Evolutionary conservation across 352 stramenopile species (phyloP).

Genomic region (Phytophthora agathidicida): DNA sequence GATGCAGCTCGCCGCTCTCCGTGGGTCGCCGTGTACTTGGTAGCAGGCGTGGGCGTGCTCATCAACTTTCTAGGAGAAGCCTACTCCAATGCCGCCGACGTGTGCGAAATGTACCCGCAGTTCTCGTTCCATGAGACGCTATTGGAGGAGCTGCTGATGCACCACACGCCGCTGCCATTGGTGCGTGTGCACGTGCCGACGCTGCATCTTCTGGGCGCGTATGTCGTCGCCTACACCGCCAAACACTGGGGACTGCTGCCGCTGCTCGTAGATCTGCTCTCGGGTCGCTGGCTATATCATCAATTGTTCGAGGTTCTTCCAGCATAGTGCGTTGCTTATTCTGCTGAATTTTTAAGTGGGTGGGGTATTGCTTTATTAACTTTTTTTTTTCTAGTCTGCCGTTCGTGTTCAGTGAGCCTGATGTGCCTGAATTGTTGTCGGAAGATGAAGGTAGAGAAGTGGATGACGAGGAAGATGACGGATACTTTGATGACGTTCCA

Average conservation of each 20-base stretch:
- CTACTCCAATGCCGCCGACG: conserved; percentile 40
- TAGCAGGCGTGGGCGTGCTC: conserved; percentile 44
- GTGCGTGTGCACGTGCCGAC: conserved; percentile 47
- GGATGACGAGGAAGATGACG: conserved; percentile 29
- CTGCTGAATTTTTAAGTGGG: conserved; percentile 1
- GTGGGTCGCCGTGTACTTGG: conserved; percentile 55
- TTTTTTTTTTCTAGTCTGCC: conserved; percentile 41
- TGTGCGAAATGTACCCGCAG: conserved; percentile 71
- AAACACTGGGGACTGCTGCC: conserved; percentile 47
- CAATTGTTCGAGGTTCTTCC: conserved; percentile 58
- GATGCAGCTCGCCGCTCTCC: conserved; percentile 29
- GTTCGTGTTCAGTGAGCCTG: conserved; percentile 56
- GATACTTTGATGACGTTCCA: conserved; percentile 21
- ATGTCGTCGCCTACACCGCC: conserved; percentile 35
- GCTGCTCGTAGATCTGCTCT: conserved; percentile 51
- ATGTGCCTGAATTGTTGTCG: conserved; percentile 68
- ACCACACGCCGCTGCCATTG: conserved; percentile 60
- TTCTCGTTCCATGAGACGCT: conserved; percentile 69
- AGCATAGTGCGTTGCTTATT: conserved; percentile 46
- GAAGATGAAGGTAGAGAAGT: conserved; percentile 43
- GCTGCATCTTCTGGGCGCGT: conserved; percentile 45
- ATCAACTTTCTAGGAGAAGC: conserved; percentile 52
- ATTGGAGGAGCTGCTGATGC: conserved; percentile 58
- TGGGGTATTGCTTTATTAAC: conserved; percentile 4
- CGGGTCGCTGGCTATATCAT: conserved; percentile 61